Base-by-base conservation (phyloP, 768 basidiomycete genomes). In the Leucogyrophana mollusca region DNA sequence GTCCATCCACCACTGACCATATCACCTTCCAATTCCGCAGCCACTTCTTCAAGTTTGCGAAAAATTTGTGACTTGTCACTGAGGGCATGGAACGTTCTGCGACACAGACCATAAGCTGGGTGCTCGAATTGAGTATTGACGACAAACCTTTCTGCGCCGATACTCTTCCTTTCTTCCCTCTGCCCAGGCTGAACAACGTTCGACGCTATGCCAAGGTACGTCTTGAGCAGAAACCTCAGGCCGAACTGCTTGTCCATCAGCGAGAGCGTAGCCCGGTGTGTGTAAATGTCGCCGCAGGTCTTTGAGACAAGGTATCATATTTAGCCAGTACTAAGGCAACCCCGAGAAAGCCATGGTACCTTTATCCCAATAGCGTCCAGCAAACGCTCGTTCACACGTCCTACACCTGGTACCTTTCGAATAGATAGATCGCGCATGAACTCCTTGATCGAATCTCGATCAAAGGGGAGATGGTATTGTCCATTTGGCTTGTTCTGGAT, bases 211-310 rank as follows among this genome's bases (percentile, higher is more conserved):
- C 96, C 96, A 9, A 97, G 81, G 64, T 92, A 80, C 0, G 85
- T 86, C 50, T 76, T 79, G 35, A 96, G 76, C 27, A 98, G 73
- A 56, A 83, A 87, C 22, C 73, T 64, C 25, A 91, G 71, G 9
- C 90, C 90, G 56, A 95, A 87, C 50, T 91, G 83, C 54, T 90
- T 90, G 64, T 96, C 90, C 80, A 97, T 85, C 20, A 94, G 70
- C 25, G 78, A 82, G 9, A 98, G 63, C 4, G 75, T 75, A 1
- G 79, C 86, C 50, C 95, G 80, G 47, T 90, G 78, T 0, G 70
- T 73, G 61, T 79, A 89, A 37, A 97, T 87, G 61, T 99, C 95
- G 4, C 90, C 94, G 55, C 95, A 97, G 9, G 79, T 92, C 88
- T 94, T 18, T 30, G 17, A 27, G 16, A 41, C 34, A 21, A 14